Evolutionary conservation across 306 rosid species (phyloP).

Genomic region (Parietaria judaica): DNA sequence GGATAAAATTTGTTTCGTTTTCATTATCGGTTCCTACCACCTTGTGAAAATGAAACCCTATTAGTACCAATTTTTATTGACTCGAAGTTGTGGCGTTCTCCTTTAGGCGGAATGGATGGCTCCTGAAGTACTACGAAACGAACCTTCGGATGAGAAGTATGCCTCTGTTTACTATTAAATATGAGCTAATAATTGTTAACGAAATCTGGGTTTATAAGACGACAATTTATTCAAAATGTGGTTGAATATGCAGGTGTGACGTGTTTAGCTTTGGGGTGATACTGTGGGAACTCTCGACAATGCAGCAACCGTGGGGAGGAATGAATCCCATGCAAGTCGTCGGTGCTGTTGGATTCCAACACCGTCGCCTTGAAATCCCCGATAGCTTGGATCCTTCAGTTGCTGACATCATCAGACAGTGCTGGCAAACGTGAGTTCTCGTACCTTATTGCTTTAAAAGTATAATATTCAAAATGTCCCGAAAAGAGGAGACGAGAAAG

Average conservation of each 20-base stretch:
- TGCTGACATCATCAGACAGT: slow-evolving; percentile 66
- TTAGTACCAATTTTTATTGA: slow-evolving; percentile 19
- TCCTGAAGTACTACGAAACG: slow-evolving; percentile 95
- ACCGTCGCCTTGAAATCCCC: slow-evolving; percentile 98
- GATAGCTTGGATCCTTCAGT: slow-evolving; percentile 61
- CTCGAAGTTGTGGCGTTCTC: slow-evolving; percentile 18
- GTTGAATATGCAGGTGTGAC: slow-evolving; percentile 54
- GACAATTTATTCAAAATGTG: background rate
- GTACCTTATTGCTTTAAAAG: too few relatives aligned
- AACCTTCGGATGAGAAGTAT: slow-evolving; percentile 96
- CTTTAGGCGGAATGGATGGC: slow-evolving; percentile 99
- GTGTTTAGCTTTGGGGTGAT: slow-evolving; percentile 95
- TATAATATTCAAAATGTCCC: too few relatives aligned
- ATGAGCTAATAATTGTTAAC: too few relatives aligned
- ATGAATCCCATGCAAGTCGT: slow-evolving; percentile 99
- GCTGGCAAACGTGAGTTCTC: slow-evolving; percentile 95
- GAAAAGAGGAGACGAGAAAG: too few relatives aligned
- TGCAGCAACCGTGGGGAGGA: slow-evolving; percentile 99
- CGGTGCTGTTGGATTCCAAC: slow-evolving; percentile 99
- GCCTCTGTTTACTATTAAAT: slow-evolving; percentile 2
- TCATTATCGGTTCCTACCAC: background rate
- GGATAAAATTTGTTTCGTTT: too few relatives aligned
- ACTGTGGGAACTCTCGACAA: slow-evolving; percentile 87
- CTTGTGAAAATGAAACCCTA: slow-evolving; percentile 2
- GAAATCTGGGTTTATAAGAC: slow-evolving; percentile 13